Percentiles rank a stretch among this genome's conserved stretches.
phyloP scores from a whole-genome alignment of 108 stramenopile species.

The Cyclotella baltica region DNA sequence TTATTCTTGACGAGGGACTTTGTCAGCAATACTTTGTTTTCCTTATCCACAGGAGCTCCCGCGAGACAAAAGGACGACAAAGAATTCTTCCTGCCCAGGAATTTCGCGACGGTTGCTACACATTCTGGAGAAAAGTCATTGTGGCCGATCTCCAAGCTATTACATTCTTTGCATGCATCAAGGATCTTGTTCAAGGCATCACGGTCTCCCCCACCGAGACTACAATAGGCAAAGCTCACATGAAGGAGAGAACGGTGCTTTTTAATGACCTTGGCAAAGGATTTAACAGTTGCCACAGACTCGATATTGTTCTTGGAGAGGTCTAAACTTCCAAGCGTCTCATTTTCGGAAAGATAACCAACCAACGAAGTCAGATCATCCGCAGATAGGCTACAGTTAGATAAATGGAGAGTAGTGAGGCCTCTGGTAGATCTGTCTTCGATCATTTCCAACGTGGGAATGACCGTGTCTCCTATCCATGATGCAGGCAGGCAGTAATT shows the following conservation, averaged over 20 bases:
- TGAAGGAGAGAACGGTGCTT: not conserved
- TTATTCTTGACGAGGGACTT: slow-evolving; percentile 16
- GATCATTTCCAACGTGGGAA: not conserved
- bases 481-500: not conserved
- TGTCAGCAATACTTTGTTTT: not conserved
- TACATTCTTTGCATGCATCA: not conserved
- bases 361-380: slow-evolving; percentile 1
- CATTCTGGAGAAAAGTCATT: not conserved
- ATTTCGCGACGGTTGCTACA: not conserved
- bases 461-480: not conserved
- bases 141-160: not conserved
- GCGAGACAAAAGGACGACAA: slow-evolving; percentile 17
- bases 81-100: slow-evolving; percentile 5
- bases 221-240: slow-evolving; percentile 17
- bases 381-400: slow-evolving; percentile 7
- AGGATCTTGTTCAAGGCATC: slow-evolving; percentile 7
- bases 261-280: slow-evolving; percentile 21
- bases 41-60: not conserved
- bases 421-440: not conserved
- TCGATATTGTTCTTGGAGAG: slow-evolving; percentile 23
- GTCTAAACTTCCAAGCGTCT: slow-evolving; percentile 13
- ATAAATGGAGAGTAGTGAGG: not conserved
- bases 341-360: not conserved
- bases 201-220: slow-evolving; percentile 10
- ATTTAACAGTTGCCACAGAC: not conserved